A percentile compares a stretch with the other conserved stretches of the same genome.
Evolutionary conservation across 345 rosid species (phyloP).

Genomic region (Rhodamnia argentea): DNA sequence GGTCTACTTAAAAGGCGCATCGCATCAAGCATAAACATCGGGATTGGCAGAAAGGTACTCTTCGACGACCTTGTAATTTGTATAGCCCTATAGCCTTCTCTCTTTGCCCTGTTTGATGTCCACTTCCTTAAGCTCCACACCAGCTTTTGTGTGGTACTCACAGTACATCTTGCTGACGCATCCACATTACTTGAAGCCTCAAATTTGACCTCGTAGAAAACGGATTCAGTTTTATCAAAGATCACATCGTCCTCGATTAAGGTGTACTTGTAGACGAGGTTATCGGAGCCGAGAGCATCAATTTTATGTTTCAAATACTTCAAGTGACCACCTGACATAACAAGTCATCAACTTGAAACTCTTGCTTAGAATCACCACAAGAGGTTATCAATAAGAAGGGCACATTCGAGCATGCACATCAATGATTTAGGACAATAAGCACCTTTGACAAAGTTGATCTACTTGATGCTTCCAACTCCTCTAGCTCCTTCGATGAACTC

Average conservation of each 20-base stretch:
- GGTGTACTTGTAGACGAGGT: background rate
- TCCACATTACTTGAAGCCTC: background rate
- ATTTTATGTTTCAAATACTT: background rate
- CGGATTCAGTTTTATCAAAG: background rate
- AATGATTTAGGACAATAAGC: background rate
- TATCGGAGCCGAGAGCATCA: background rate
- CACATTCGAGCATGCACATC: no score
- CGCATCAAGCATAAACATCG: no score
- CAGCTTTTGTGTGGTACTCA: background rate
- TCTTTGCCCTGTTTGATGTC: background rate
- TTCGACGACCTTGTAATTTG: background rate
- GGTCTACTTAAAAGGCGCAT: no score
- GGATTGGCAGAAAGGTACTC: background rate
- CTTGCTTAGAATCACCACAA: no score
- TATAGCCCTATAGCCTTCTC: background rate
- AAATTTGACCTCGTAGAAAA: background rate
- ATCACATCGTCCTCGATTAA: background rate
- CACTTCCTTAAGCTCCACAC: background rate
- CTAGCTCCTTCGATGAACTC: slow-evolving; percentile 1
- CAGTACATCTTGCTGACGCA: background rate
- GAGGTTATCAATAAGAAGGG: no score
- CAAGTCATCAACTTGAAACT: no score
- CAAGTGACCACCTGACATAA: background rate
- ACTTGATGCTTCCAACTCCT: slow-evolving; percentile 1
- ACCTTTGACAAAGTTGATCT: background rate